Base-by-base conservation (phyloP, 345 rosid genomes). In the Brassica nigra region DNA sequence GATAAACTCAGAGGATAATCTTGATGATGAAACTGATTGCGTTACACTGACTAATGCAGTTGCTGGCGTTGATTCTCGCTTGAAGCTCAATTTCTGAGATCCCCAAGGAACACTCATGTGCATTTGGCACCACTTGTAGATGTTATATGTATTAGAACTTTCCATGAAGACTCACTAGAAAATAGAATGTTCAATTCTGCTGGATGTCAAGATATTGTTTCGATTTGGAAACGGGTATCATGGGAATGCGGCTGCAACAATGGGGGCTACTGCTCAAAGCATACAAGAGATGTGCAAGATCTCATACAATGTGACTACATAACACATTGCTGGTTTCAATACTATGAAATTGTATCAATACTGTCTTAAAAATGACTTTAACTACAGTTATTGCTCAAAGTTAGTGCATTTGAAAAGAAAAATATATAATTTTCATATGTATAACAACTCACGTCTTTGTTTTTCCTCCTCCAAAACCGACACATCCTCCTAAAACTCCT, bases 211-310 rank as follows among this genome's bases (percentile, higher is more conserved):
- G 54, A 47, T 47, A 42, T 42, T 42, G 52, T 11, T 42, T 42
- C n/a, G 52, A 42, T 42, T 42, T 42, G 52, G 99, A 83, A 93
- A 93, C 12, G 92, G 89, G 0, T 96, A 93, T 84, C 99, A 96
- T 71, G 99, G 99, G 3, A 91, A 96, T 71, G 97, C 98, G 2
- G 88, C 94, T 3, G 98, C 85, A 62, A 93, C 99, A 0, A 96
- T 93, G 99, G 94, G 91, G 0, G 94, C 97, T 76, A 96, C 97
- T 44, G 98, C 87, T 29, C 91, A 89, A 80, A 85, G 89, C 63
- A 96, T 78, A 98, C 98, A 34, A 85, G 65, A 71, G 97, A 96
- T 68, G 83, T 96, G 62, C 88, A 93, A 23, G 27, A 23, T 11
- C 86, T 92, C 47, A 86, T 96, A 2, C 88, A 90, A 70, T 96